Base-by-base conservation (phyloP, 1,139 yeast genomes). In the Sugiyamaella castrensis region DNA sequence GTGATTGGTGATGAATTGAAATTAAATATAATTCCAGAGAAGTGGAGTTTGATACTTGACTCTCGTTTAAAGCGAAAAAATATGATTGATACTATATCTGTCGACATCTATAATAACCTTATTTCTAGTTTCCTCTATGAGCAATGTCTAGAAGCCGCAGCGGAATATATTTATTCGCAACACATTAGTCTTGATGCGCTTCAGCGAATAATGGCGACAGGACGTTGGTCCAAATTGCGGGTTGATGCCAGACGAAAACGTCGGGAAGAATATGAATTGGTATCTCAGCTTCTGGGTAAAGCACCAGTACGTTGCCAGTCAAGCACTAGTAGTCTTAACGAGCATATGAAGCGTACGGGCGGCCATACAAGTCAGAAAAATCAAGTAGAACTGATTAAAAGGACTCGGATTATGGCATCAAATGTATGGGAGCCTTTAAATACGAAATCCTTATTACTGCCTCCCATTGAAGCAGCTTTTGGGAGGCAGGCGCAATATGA, bases 71-170 rank as follows among this genome's bases (percentile, higher is more conserved):
- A 68, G 50, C 70, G 75, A 39, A 53, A 55, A 2, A 47, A 56
- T 4, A 54, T 75, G 0, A 63, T 82, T 1, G 62, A 71, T 0
- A 54, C 68, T 0, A 66, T 82, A 12, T 60, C 82, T 1, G 61
- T 63, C 1, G 83, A 80, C 37, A 63, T 85, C 1, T 84, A 72
- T 53, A 62, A 67, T 10, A 86, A 88, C 0, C 82, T 86, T 58
- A 57, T 86, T 41, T 72, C 76, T 35, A 91, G 85, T 56, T 67
- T 75, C 34, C 60, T 78, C 0, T 77, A 73, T 54, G 65, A 77
- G 32, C 63, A 71, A 1, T 60, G 71, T 0, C 59, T 76, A 37
- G 75, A 77, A 34, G 59, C 73, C 0, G 61, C 68, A 37, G 82
- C 87, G 0, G 63, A 69, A 45, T 56, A 63, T 1, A 54, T 52